Percentiles rank a stretch among this genome's conserved stretches.
Conservation (phyloP, 257 asterid genomes). For the Solanum sejunctum region DNA sequence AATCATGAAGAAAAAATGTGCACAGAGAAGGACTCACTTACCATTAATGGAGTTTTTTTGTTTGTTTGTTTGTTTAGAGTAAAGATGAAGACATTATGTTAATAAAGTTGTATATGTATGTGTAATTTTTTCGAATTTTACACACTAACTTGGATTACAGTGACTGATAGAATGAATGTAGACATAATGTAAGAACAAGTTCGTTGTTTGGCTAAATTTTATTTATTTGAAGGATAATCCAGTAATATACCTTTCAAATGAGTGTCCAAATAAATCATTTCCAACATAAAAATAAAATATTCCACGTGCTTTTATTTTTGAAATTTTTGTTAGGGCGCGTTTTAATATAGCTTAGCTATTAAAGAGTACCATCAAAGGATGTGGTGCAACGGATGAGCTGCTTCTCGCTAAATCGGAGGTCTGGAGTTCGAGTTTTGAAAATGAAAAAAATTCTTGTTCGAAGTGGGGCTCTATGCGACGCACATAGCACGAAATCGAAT, state of each 20-base stretch:
- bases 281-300: background rate
- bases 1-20: background rate
- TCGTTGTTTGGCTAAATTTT: background rate
- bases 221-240: background rate
- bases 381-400: no score
- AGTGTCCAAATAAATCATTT: background rate
- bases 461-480: no score
- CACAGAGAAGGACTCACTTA: background rate
- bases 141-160: background rate
- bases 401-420: no score
- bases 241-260: background rate
- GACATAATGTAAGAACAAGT: background rate
- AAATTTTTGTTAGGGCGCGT: background rate
- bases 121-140: background rate
- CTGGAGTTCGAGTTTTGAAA: no score
- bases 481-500: no score
- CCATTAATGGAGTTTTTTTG: background rate
- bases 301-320: background rate
- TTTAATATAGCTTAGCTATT: no score
- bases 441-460: no score
- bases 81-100: constrained; percentile 1
- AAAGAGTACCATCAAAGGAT: no score
- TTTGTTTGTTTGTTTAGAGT: background rate
- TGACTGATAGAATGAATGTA: background rate
- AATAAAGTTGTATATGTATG: background rate